Conservation (phyloP, 2,329 filamentous ascomycete genomes). For the Paracorniculantispora psalliotae region DNA sequence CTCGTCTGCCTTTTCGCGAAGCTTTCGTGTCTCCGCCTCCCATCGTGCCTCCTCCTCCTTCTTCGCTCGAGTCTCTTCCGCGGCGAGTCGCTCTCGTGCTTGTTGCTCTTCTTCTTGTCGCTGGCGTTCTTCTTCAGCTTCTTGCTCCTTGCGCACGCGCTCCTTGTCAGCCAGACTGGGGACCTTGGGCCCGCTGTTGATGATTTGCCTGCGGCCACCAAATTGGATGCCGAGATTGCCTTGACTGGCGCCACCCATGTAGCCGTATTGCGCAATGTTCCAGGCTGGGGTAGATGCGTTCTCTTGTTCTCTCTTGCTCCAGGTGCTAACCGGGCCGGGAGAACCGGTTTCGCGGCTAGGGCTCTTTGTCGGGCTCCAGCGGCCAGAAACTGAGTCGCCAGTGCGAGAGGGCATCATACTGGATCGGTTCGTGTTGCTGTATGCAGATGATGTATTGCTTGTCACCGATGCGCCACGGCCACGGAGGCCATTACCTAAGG, state of each 20-base stretch:
- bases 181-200: conserved; percentile 70
- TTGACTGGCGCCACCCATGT: conserved; percentile 95
- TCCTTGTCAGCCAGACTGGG: conserved; percentile 84
- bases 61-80: conserved; percentile 58
- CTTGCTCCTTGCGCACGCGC: conserved; percentile 53
- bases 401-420: conserved; percentile 45
- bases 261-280: conserved; percentile 98
- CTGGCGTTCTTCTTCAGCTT: conserved; percentile 56
- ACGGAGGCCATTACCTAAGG: conserved; percentile 33
- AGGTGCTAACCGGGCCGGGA: conserved; percentile 66
- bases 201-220: conserved; percentile 88
- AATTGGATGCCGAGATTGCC: conserved; percentile 92
- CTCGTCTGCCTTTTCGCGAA: conserved; percentile 55
- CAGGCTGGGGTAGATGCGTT: conserved; percentile 79
- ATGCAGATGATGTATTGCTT: conserved; percentile 53
- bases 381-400: conserved; percentile 50
- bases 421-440: conserved; percentile 33
- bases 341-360: conserved; percentile 52
- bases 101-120: conserved; percentile 50
- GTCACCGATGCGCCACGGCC: conserved; percentile 48
- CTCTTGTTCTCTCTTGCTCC: conserved; percentile 84
- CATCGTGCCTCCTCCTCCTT: conserved; percentile 61
- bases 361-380: conserved; percentile 59
- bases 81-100: conserved; percentile 40
- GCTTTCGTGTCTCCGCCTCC: conserved; percentile 58